A percentile compares a stretch with the other conserved stretches of the same genome.
Evolutionary conservation across 306 rosid species (phyloP).

Genomic region (Sicyos baderoa): DNA sequence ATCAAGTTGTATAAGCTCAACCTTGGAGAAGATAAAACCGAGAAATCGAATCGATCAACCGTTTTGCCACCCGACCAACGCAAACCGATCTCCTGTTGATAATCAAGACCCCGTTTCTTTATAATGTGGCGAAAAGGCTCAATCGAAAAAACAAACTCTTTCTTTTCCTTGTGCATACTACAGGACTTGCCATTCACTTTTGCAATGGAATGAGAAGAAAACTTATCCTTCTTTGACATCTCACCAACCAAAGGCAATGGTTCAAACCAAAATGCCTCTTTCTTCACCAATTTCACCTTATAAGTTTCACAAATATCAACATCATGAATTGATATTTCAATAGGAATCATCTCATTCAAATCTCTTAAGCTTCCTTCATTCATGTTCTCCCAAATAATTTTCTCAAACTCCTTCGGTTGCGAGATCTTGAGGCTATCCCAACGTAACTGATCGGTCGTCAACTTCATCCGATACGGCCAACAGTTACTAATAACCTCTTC

Average conservation of each 20-base stretch:
- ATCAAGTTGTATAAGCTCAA: slow-evolving; percentile 23
- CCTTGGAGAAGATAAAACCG: slow-evolving; percentile 29
- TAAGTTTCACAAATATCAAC: slow-evolving; percentile 43
- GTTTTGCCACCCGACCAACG: slow-evolving; percentile 25
- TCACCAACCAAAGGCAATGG: slow-evolving; percentile 33
- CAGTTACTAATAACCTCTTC: slow-evolving; percentile 9
- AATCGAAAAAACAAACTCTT: slow-evolving; percentile 38
- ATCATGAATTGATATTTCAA: slow-evolving; percentile 35
- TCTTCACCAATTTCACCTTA: slow-evolving; percentile 35
- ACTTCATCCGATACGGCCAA: slow-evolving; percentile 45
- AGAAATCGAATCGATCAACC: slow-evolving; percentile 28
- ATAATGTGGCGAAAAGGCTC: slow-evolving; percentile 35
- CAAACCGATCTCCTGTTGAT: slow-evolving; percentile 46
- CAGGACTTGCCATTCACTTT: not conserved
- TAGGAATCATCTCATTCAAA: slow-evolving; percentile 36
- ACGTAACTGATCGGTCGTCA: slow-evolving; percentile 25
- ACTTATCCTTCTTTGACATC: slow-evolving; percentile 14
- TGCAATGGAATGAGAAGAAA: not conserved
- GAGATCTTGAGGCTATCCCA: slow-evolving; percentile 44
- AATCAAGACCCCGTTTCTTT: slow-evolving; percentile 31
- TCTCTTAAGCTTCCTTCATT: slow-evolving; percentile 29
- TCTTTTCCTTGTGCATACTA: slow-evolving; percentile 27
- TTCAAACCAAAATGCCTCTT: slow-evolving; percentile 44
- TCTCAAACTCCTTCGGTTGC: slow-evolving; percentile 37
- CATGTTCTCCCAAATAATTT: slow-evolving; percentile 30